These are phyloP conservation scores for Lyophyllum atratum DNA, from an alignment of 768 basidiomycete genomes.

Conservation along the genomic window DNA sequence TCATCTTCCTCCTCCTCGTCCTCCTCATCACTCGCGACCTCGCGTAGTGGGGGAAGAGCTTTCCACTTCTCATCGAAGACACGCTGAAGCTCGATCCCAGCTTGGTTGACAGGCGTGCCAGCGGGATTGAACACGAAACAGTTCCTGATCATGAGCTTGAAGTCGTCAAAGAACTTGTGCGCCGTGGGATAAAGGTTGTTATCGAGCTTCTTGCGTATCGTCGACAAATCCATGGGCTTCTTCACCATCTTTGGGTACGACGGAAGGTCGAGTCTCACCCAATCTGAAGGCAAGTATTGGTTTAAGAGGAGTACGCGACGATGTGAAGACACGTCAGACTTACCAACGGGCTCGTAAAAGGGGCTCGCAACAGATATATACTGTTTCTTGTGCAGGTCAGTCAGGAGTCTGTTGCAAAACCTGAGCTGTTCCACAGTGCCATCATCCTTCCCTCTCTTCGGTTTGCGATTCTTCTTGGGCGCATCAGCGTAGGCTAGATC, in stretches of 20 bases:
- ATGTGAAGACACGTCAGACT: conserved; percentile 31
- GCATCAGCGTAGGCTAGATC: conserved; percentile 83
- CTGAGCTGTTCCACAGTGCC: conserved; percentile 81
- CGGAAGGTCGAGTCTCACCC: conserved; percentile 76
- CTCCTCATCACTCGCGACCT: conserved; percentile 59
- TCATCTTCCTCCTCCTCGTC: conserved; percentile 71
- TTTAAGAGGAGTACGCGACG: conserved; percentile 4
- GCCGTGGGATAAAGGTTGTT: conserved; percentile 75
- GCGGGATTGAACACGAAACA: conserved; percentile 91
- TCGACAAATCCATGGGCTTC: conserved; percentile 93
- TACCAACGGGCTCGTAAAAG: conserved; percentile 94
- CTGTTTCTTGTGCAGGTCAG: conserved; percentile 78
- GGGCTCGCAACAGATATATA: conserved; percentile 72
- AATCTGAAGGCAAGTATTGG: conserved; percentile 50
- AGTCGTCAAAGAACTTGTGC: conserved; percentile 83
- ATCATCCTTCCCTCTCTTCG: conserved; percentile 62
- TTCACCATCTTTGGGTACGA: conserved; percentile 87
- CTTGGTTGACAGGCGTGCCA: conserved; percentile 83
- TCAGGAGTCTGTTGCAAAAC: conserved; percentile 76
- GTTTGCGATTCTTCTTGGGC: conserved; percentile 68
- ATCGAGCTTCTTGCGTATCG: conserved; percentile 86
- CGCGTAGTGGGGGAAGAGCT: conserved; percentile 62
- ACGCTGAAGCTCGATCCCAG: conserved; percentile 82
- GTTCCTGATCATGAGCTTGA: conserved; percentile 94
- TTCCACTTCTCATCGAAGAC: conserved; percentile 95